phyloP scores from a whole-genome alignment of 1,284 basidiomycete genomes.

The Neolentinus lepideus region DNA sequence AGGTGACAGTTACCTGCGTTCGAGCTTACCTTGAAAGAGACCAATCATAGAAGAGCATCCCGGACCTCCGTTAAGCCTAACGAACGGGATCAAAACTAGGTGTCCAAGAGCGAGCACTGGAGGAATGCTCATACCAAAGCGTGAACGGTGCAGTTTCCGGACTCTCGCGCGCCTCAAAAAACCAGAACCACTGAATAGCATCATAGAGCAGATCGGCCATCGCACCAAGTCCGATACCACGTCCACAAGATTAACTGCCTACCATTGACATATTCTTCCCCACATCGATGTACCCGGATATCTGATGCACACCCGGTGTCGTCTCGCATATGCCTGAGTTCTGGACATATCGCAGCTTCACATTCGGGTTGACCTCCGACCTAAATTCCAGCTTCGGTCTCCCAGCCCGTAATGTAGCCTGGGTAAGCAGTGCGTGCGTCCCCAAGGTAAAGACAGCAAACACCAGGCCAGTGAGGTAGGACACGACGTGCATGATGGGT shows the following conservation, averaged over 20 bases:
- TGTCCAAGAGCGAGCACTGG: neutral
- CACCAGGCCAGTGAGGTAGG: neutral
- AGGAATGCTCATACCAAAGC: conserved; percentile 53
- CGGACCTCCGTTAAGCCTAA: conserved; percentile 51
- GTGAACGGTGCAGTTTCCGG: conserved; percentile 49
- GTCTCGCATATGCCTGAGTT: conserved; percentile 72
- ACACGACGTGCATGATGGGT: neutral
- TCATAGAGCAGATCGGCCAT: conserved; percentile 7
- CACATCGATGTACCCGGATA: conserved; percentile 62
- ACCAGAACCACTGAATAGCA: conserved; percentile 45
- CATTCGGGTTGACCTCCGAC: conserved; percentile 10
- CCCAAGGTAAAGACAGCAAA: neutral
- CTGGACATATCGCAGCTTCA: conserved; percentile 42
- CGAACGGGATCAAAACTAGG: conserved; percentile 7
- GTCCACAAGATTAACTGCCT: conserved; percentile 10
- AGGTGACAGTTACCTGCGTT: conserved; percentile 4
- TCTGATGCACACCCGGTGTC: conserved; percentile 57
- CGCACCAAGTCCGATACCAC: neutral
- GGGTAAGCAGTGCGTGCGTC: neutral
- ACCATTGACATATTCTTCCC: conserved; percentile 58
- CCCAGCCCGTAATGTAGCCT: neutral
- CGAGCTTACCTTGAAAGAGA: conserved; percentile 45
- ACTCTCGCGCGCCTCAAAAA: conserved; percentile 54
- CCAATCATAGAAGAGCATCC: conserved; percentile 64
- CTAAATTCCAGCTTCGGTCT: conserved; percentile 3